Conservation (phyloP, 768 basidiomycete species). For the Naganishia vishniacii region DNA sequence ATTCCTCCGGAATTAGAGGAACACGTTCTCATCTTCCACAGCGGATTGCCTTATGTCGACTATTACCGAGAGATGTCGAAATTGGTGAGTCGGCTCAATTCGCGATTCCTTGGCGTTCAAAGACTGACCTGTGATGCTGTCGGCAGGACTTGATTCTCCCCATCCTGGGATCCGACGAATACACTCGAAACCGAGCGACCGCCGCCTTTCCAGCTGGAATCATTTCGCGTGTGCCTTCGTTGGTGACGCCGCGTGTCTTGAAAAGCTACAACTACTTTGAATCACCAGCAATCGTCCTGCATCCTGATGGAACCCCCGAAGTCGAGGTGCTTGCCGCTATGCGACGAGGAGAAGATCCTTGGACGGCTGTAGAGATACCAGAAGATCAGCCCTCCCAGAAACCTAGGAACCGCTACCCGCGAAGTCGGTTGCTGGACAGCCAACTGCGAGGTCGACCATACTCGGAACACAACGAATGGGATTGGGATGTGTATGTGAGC, state of each 20-base stretch:
- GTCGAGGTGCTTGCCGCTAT: neutral
- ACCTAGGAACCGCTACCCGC: too few species aligned
- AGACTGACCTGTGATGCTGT: too few species aligned
- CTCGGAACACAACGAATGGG: neutral
- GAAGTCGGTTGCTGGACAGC: neutral
- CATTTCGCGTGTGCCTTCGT: neutral
- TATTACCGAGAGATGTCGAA: neutral
- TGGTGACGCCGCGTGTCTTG: neutral
- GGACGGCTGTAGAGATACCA: neutral
- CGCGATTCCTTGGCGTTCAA: too few species aligned
- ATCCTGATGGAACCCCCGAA: slow-evolving; percentile 4
- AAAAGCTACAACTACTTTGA: slow-evolving; percentile 13
- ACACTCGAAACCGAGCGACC: neutral
- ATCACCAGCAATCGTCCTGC: neutral
- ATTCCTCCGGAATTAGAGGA: slow-evolving; percentile 1
- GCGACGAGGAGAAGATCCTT: slow-evolving; percentile 4
- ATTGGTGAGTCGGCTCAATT: neutral
- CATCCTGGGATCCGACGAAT: neutral
- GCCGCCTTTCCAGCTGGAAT: slow-evolving; percentile 9
- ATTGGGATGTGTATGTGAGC: slow-evolving; percentile 1
- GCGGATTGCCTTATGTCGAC: neutral
- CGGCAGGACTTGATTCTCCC: slow-evolving; percentile 2
- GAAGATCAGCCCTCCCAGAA: neutral
- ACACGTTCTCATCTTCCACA: neutral
- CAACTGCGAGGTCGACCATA: neutral